These are phyloP conservation scores for Histomonas meleagridis DNA, from an alignment of 208 protist genomes.

Conservation along the genomic window DNA sequence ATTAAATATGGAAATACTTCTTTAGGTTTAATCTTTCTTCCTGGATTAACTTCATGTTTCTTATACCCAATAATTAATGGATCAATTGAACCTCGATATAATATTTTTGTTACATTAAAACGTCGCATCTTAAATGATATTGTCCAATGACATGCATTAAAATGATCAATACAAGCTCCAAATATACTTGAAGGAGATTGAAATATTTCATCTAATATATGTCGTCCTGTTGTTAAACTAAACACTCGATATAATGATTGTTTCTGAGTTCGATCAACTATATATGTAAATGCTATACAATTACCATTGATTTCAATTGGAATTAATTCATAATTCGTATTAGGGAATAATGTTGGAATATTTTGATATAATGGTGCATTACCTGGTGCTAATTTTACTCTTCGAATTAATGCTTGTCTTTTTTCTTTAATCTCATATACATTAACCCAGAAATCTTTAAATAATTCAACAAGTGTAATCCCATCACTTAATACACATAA, in stretches of 20 bases:
- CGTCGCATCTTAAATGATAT: neutral
- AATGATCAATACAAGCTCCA: neutral
- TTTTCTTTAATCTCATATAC: neutral
- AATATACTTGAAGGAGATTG: neutral
- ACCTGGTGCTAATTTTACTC: neutral
- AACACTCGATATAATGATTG: neutral
- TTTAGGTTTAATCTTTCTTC: no score
- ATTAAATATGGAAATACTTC: neutral
- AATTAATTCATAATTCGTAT: neutral
- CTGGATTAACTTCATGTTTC: neutral
- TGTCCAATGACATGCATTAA: neutral
- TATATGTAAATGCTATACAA: neutral
- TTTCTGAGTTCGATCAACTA: neutral
- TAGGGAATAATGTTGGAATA: neutral
- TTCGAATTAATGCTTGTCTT: no score
- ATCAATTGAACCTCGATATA: neutral
- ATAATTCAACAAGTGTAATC: neutral
- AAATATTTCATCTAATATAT: neutral
- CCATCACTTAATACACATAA: neutral
- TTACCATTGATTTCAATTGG: neutral
- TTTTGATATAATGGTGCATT: neutral
- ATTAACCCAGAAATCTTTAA: neutral
- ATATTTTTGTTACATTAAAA: neutral
- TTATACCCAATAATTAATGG: neutral
- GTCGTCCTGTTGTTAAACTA: neutral